phyloP scores from a whole-genome alignment of 2,329 filamentous ascomycete species.

The Botrytis medusae region DNA sequence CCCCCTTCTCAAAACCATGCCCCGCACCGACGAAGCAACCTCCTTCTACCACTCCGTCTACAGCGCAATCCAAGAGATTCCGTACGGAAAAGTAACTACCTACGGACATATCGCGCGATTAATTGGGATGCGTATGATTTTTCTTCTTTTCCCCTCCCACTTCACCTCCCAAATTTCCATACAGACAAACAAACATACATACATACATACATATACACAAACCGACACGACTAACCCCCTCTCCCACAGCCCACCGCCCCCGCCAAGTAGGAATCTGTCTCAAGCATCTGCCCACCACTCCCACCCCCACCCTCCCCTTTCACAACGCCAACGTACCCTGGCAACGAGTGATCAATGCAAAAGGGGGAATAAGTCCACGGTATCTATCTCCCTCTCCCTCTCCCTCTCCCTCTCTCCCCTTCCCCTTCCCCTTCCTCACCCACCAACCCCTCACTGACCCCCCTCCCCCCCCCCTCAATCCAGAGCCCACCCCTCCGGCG shows the following conservation, averaged over 20 bases:
- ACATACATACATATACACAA: too few relatives aligned
- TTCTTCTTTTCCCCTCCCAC: not conserved
- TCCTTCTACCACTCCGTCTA: slow-evolving; percentile 80
- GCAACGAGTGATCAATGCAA: slow-evolving; percentile 90
- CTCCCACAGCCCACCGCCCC: slow-evolving; percentile 61
- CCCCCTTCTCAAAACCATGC: slow-evolving; percentile 48
- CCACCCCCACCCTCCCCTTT: slow-evolving; percentile 37
- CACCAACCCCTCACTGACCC: not conserved
- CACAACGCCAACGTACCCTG: slow-evolving; percentile 82
- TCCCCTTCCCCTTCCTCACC: not conserved
- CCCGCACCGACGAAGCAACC: slow-evolving; percentile 68
- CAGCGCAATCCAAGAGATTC: slow-evolving; percentile 80
- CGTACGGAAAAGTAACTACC: slow-evolving; percentile 76
- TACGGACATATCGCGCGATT: slow-evolving; percentile 80
- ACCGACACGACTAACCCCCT: too few relatives aligned
- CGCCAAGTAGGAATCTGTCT: slow-evolving; percentile 89
- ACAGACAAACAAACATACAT: slow-evolving; percentile 52
- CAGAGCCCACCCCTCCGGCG: slow-evolving; percentile 40
- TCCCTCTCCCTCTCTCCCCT: not conserved
- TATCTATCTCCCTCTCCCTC: slow-evolving; percentile 42
- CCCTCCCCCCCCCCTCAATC: not conserved
- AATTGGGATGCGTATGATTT: slow-evolving; percentile 66
- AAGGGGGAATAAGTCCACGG: slow-evolving; percentile 83
- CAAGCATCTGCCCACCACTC: slow-evolving; percentile 68
- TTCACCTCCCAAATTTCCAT: slow-evolving; percentile 48